A percentile compares a stretch with the other conserved stretches of the same genome.
Evolutionary conservation across 1,284 basidiomycete genomes (phyloP).

Genomic region (Schizophyllum commune): DNA sequence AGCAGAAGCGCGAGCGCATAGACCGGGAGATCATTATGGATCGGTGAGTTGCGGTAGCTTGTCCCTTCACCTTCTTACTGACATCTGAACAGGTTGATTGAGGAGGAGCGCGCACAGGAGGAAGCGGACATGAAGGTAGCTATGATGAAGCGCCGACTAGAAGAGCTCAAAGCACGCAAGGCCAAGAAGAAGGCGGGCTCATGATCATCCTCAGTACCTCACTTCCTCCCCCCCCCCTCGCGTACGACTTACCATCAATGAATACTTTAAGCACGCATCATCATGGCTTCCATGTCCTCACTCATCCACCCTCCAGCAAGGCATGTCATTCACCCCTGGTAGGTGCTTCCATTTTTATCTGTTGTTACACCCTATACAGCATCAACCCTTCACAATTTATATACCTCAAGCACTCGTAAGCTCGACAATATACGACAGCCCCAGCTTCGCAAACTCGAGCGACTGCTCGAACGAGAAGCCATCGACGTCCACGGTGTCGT

Average conservation of each 20-base stretch:
- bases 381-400: not conserved
- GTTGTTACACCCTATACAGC: not conserved
- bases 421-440: not conserved
- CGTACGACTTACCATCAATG: no score
- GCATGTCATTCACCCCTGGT: no score
- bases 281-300: no score
- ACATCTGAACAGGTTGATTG: conserved; percentile 73
- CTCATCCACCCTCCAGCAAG: no score
- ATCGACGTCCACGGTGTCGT: not conserved
- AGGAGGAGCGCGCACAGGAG: conserved; percentile 77
- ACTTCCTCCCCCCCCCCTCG: no score
- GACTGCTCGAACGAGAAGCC: not conserved
- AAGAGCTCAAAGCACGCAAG: conserved; percentile 36
- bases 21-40: conserved; percentile 38
- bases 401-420: not conserved
- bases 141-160: conserved; percentile 55
- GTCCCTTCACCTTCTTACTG: conserved; percentile 35
- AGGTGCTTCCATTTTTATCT: no score
- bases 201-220: not conserved
- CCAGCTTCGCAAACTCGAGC: not conserved
- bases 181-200: not conserved
- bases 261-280: no score
- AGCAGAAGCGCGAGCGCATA: conserved; percentile 37
- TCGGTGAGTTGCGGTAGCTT: not conserved
- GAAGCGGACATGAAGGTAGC: conserved; percentile 72